Evolutionary conservation across 1,284 basidiomycete species (phyloP), one percentile per base, ranked within the genome.

Genomic region (Cutaneotrichosporon dermatis): DNA sequence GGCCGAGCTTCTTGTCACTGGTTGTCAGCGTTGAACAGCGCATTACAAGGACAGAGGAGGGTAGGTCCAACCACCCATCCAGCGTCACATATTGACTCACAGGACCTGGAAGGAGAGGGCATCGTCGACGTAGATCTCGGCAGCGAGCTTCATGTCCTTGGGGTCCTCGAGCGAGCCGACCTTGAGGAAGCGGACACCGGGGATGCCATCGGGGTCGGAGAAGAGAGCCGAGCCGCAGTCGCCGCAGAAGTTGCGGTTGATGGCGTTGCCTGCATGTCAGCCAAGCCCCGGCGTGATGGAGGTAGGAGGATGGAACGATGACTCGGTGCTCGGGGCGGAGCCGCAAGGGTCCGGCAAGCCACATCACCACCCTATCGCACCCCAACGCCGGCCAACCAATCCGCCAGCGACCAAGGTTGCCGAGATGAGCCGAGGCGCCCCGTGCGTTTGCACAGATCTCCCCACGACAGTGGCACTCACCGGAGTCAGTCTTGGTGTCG

Each of bases 181-280:
- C 57, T 62, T 62, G 57, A 62, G 35, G 54, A 62, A 62, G 46
- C 57, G 57, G 3, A 54, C 54, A 37, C 61, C 61, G n/a, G 61
- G 61, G 11, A 50, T 39, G 33, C 51, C 51, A 15, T 59, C 57
- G 16, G 61, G 61, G 61, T 62, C 57, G 1, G 61, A 62, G 42
- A 40, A 62, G 25, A 62, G 57, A 10, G 54, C 54, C 58, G 65
- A 66, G 33, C 65, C 65, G 57, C 70, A 71, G 42, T 59, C 56
- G 4, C 60, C 66, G 55, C 70, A 72, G 53, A 72, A 72, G 54
- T 65, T 49, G 33, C 70, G 59, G 2, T 48, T 59, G 13, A 68
- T 65, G 10, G 62, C 45, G 25, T 63, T 62, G 34, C 70, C 70
- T 25, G 65, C 55, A 5, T 25, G 25, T 25, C 25, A 25, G 25